Conservation (phyloP, 2,329 filamentous ascomycete genomes). For the Hypocrella siamensis region DNA sequence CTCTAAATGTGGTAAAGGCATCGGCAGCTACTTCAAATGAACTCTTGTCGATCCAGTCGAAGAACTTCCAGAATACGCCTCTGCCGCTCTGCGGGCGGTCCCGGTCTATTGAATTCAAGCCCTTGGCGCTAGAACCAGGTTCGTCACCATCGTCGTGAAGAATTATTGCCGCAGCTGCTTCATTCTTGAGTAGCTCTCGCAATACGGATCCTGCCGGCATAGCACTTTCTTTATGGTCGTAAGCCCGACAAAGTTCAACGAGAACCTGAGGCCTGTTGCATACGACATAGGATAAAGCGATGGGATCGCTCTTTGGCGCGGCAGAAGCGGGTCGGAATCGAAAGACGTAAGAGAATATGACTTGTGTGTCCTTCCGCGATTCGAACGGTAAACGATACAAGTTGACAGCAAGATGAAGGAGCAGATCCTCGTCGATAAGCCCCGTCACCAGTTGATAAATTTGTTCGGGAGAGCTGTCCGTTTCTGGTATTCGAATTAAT, state of each 20-base stretch:
- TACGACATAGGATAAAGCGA: constrained; percentile 79
- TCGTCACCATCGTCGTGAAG: constrained; percentile 77
- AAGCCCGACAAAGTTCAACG: constrained; percentile 75
- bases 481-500: constrained; percentile 39
- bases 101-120: constrained; percentile 62
- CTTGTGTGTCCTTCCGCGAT: constrained; percentile 86
- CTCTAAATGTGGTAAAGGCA: constrained; percentile 92
- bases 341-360: constrained; percentile 90
- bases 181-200: constrained; percentile 76
- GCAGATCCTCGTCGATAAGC: constrained; percentile 77
- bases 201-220: constrained; percentile 83
- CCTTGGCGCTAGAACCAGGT: constrained; percentile 55
- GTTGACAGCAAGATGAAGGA: constrained; percentile 67
- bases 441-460: constrained; percentile 73
- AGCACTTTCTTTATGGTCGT: constrained; percentile 79
- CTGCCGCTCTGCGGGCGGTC: constrained; percentile 60
- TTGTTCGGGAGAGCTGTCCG: constrained; percentile 73
- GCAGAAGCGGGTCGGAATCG: constrained; percentile 64
- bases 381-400: constrained; percentile 86
- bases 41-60: constrained; percentile 91
- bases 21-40: constrained; percentile 95
- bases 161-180: constrained; percentile 79
- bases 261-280: constrained; percentile 76
- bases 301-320: constrained; percentile 55
- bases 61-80: constrained; percentile 93